A percentile compares a stretch with the other conserved stretches of the same genome.
Conservation (phyloP, 2,329 filamentous ascomycete genomes). For the Cladosporium colombiae region DNA sequence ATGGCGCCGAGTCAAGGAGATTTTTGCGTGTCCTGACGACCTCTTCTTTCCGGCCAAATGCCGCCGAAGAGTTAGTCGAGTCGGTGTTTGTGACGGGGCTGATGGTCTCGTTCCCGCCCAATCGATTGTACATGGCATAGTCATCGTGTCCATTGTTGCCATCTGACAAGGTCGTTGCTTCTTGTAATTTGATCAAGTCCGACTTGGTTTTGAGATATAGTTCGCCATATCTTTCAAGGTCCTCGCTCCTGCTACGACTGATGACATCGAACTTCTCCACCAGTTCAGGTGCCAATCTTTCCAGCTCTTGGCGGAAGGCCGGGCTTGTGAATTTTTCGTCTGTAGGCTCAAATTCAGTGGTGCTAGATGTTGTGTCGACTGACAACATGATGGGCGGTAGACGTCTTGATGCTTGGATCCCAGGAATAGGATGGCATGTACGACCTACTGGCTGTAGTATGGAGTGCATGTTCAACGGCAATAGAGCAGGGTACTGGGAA, state of each 20-base stretch:
- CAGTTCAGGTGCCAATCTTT: not conserved
- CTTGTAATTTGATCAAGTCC: not conserved
- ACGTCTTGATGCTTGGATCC: not conserved
- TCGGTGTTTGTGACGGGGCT: not conserved
- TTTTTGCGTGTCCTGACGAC: not conserved
- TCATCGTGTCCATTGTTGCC: not conserved
- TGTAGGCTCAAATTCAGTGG: not conserved
- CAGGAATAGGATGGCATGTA: not conserved
- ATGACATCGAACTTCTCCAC: slow-evolving; percentile 4
- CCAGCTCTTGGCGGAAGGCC: slow-evolving; percentile 1
- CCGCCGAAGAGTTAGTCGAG: not conserved
- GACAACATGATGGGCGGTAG: not conserved
- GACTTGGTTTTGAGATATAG: not conserved
- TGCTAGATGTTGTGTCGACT: not conserved
- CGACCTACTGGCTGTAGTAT: not conserved
- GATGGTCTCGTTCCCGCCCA: not conserved
- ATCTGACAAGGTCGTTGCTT: not conserved
- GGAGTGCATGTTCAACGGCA: not conserved
- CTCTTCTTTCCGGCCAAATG: not conserved
- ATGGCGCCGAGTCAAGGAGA: not conserved
- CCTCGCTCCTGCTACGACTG: not conserved
- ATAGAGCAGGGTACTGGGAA: not conserved
- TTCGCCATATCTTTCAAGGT: not conserved
- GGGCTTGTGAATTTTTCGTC: not conserved
- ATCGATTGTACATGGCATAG: too few species aligned